Base-by-base conservation (phyloP, 75 land plant genomes). In the Pinus tabuliformis region DNA sequence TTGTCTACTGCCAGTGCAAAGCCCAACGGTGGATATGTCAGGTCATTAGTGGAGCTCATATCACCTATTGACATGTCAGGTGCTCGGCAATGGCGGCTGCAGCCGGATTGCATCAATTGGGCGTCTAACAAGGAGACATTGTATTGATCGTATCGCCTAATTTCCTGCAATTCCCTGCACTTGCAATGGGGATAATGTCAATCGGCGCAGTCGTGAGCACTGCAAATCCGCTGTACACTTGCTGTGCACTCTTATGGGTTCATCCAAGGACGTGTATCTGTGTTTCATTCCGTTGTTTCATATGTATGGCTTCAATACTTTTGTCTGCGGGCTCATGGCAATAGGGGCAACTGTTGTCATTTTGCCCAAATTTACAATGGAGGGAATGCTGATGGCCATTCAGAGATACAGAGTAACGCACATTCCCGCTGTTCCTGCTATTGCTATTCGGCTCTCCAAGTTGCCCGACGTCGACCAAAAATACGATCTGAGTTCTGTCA, bases 341-440 rank as follows among this genome's bases (percentile, higher is more conserved):
- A 70, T 70, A 13, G 83, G 86, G 56, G 42, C 71, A 30, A 76
- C 76, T 45, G 75, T 75, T 58, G 83, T 89, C 42, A 60, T 86
- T 28, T 37, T 79, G 76, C 74, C 78, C 26, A 78, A 58, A 62
- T 89, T 65, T 45, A 78, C 72, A 54, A 59, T 79, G 68, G 77
- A 76, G 73, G 77, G 74, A 21, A 45, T 78, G 77, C 54, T 88
- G 26, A 54, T 15, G 73, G 81, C 85, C 16, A 79, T 86, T 58
- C 77, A 79, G 77, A 59, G 63, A 76, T 78, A 81, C 74, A 30
- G 83, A 33, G 73, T 86, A 21, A 83, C 91, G 22, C 61, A 77
- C 59, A 13, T 89, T 21, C 86, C 91, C 17, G 78, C 80, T 5
- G 91, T 86, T 42, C 91, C 91, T 37, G 81, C 89, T 14, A 78